Evolutionary conservation across 163 green algal species (phyloP).

Genomic region (Trebouxia gelatinosa): DNA sequence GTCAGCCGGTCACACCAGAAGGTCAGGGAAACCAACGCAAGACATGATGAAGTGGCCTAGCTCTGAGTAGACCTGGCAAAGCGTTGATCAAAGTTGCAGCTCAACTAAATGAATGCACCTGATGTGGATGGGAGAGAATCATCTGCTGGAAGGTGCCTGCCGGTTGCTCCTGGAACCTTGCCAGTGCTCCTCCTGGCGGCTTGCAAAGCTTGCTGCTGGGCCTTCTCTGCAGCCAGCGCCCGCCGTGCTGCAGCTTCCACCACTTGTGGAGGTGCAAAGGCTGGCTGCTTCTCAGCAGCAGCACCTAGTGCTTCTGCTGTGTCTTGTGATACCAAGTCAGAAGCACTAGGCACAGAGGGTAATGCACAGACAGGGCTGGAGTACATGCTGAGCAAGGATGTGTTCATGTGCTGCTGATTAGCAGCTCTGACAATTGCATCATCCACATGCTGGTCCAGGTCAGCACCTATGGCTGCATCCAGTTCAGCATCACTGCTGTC

Average conservation of each 20-base stretch:
- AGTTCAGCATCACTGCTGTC: slow-evolving; percentile 18
- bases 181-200: neutral
- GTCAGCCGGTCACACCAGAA: too few species aligned
- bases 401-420: slow-evolving; percentile 16
- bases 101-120: too few species aligned
- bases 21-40: too few species aligned
- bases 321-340: neutral
- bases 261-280: slow-evolving; percentile 17
- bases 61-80: too few species aligned
- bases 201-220: slow-evolving; percentile 4
- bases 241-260: slow-evolving; percentile 12
- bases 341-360: neutral
- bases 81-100: too few species aligned
- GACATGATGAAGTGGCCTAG: too few species aligned
- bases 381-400: slow-evolving; percentile 25
- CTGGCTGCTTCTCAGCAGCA: neutral
- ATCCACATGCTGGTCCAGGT: neutral
- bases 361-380: neutral
- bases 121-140: neutral
- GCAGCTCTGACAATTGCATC: neutral
- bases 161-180: neutral
- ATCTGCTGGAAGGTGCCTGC: neutral
- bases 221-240: slow-evolving; percentile 15
- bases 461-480: neutral
- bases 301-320: neutral